A percentile compares a stretch with the other conserved stretches of the same genome.
These are phyloP conservation scores for Austroboletus novae-zelandiae DNA, from an alignment of 1,284 basidiomycete species.

Conservation along the genomic window DNA sequence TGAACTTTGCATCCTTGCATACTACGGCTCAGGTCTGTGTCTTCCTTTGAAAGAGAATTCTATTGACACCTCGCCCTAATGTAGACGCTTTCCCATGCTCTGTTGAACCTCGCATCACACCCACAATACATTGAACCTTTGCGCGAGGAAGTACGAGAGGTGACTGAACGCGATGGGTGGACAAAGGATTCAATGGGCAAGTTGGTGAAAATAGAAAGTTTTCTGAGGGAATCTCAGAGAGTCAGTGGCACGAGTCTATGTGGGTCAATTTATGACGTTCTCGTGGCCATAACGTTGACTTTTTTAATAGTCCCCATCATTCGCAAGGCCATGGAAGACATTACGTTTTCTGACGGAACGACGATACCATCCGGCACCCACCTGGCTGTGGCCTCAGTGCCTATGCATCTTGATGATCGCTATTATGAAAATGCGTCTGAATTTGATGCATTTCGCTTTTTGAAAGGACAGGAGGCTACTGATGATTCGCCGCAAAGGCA, in stretches of 20 bases:
- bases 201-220: constrained; percentile 41
- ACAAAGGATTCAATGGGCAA: constrained; percentile 35
- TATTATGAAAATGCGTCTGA: constrained; percentile 32
- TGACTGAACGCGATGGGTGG: constrained; percentile 36
- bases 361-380: constrained; percentile 38
- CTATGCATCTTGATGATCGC: constrained; percentile 36
- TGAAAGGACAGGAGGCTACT: constrained; percentile 18
- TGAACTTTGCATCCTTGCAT: constrained; percentile 46
- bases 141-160: constrained; percentile 35
- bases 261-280: constrained; percentile 13
- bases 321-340: constrained; percentile 37
- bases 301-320: constrained; percentile 30
- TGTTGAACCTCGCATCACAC: constrained; percentile 38
- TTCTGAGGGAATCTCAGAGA: constrained; percentile 40
- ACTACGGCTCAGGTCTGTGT: constrained; percentile 38
- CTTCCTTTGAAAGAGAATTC: not conserved
- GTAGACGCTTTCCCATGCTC: constrained; percentile 36
- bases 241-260: constrained; percentile 33
- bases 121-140: constrained; percentile 38
- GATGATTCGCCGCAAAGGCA: constrained; percentile 18
- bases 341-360: constrained; percentile 44
- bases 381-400: constrained; percentile 31
- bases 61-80: constrained; percentile 3
- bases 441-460: constrained; percentile 41
- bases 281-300: constrained; percentile 4